These are phyloP conservation scores for Amanita brunnescens DNA, from an alignment of 768 basidiomycete genomes.

Conservation along the genomic window DNA sequence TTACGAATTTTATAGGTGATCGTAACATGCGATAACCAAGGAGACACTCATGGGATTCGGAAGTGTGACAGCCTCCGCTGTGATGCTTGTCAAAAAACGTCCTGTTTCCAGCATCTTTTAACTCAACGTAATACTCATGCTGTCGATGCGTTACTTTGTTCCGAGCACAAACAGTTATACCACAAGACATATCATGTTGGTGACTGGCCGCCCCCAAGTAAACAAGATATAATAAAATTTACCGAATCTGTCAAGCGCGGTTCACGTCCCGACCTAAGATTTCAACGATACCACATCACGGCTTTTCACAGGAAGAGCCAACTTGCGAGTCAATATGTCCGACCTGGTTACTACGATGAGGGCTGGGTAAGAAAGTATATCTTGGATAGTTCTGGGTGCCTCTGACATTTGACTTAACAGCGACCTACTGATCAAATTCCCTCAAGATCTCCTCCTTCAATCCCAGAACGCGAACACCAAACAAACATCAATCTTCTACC, in stretches of 20 bases:
- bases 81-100: neutral
- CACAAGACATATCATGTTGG: neutral
- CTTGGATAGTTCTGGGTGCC: neutral
- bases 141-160: conserved; percentile 4
- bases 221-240: neutral
- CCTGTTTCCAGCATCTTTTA: conserved; percentile 4
- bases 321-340: neutral
- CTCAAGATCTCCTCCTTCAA: neutral
- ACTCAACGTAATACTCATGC: neutral
- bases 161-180: neutral
- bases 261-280: neutral
- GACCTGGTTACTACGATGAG: conserved; percentile 5
- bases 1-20: neutral
- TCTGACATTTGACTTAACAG: neutral
- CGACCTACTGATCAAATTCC: neutral
- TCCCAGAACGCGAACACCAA: neutral
- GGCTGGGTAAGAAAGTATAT: conserved; percentile 2
- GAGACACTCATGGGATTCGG: neutral
- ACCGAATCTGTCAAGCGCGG: neutral
- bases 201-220: neutral
- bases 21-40: neutral
- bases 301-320: neutral
- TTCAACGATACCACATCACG: conserved; percentile 3
- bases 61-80: conserved; percentile 2
- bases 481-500: neutral